These are phyloP conservation scores for Penicillium alfredii DNA, from an alignment of 495 filamentous ascomycete species.

Conservation along the genomic window DNA sequence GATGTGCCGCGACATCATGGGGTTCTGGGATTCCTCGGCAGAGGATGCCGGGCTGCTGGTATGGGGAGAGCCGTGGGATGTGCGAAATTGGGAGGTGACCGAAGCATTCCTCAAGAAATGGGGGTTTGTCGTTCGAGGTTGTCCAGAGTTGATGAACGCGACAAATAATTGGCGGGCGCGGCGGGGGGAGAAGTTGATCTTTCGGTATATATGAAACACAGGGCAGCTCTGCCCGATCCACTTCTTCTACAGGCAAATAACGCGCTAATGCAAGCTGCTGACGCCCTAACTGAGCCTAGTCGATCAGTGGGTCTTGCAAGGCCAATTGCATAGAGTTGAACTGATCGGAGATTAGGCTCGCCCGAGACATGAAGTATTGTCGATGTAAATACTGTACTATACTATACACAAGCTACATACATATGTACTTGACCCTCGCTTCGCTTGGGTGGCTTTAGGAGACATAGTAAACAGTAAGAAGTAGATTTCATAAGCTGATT, in stretches of 20 bases:
- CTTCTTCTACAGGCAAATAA: background rate
- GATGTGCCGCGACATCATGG: conserved; percentile 43
- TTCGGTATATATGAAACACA: conserved; percentile 31
- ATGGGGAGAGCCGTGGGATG: conserved; percentile 47
- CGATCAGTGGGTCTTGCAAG: no score
- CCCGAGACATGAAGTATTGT: no score
- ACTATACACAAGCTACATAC: no score
- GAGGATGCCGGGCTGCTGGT: conserved; percentile 39
- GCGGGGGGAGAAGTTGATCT: conserved; percentile 44
- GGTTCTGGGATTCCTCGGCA: conserved; percentile 33
- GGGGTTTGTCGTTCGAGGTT: conserved; percentile 47
- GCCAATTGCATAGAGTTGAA: no score
- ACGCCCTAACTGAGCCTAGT: conserved; percentile 5
- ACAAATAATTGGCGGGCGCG: conserved; percentile 46
- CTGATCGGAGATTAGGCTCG: no score
- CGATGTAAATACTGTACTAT: no score
- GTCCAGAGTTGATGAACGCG: conserved; percentile 38
- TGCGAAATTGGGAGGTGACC: conserved; percentile 45
- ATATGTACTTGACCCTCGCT: no score
- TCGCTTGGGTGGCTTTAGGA: no score
- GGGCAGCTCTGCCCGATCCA: background rate
- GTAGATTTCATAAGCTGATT: no score
- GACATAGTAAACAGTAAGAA: no score
- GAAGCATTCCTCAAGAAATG: conserved; percentile 46
- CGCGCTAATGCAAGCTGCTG: conserved; percentile 19